These are phyloP conservation scores for Rhododendron mucronatum DNA, from an alignment of 148 eudicot species.

Conservation along the genomic window DNA sequence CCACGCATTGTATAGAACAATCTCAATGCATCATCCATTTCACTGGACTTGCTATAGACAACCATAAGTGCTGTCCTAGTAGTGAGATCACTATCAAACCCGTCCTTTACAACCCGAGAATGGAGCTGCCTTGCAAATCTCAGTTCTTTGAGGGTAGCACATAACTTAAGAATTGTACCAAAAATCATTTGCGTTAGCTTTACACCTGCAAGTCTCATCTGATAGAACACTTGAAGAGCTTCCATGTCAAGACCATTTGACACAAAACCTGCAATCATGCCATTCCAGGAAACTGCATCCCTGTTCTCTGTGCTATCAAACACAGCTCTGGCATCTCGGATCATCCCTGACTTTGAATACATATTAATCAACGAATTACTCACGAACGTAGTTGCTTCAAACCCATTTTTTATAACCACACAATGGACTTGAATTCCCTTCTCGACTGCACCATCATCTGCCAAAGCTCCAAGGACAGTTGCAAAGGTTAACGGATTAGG, in stretches of 20 bases:
- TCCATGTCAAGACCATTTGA: slow-evolving; percentile 53
- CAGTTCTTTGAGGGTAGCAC: slow-evolving; percentile 57
- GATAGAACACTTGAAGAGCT: slow-evolving; percentile 60
- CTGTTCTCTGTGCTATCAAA: slow-evolving; percentile 45
- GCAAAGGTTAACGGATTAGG: slow-evolving; percentile 85
- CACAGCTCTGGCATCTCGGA: slow-evolving; percentile 47
- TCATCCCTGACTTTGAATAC: slow-evolving; percentile 69
- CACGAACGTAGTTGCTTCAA: slow-evolving; percentile 45
- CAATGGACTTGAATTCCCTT: slow-evolving; percentile 68
- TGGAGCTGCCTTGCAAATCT: slow-evolving; percentile 68
- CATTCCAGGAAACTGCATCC: slow-evolving; percentile 77
- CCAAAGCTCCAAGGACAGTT: slow-evolving; percentile 59
- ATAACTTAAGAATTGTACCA: slow-evolving; percentile 53
- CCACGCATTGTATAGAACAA: slow-evolving; percentile 48
- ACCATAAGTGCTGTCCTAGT: slow-evolving; percentile 77
- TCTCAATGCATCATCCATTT: slow-evolving; percentile 64
- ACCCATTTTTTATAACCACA: slow-evolving; percentile 60
- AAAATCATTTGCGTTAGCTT: slow-evolving; percentile 48
- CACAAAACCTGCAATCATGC: slow-evolving; percentile 77
- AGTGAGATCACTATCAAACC: slow-evolving; percentile 47
- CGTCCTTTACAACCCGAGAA: slow-evolving; percentile 47
- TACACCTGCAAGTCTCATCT: slow-evolving; percentile 48
- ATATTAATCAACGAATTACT: slow-evolving; percentile 71
- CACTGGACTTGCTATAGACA: slow-evolving; percentile 52
- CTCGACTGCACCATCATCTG: slow-evolving; percentile 43